phyloP scores from a whole-genome alignment of 2,329 filamentous ascomycete genomes.

The Venturia oleaginea region DNA sequence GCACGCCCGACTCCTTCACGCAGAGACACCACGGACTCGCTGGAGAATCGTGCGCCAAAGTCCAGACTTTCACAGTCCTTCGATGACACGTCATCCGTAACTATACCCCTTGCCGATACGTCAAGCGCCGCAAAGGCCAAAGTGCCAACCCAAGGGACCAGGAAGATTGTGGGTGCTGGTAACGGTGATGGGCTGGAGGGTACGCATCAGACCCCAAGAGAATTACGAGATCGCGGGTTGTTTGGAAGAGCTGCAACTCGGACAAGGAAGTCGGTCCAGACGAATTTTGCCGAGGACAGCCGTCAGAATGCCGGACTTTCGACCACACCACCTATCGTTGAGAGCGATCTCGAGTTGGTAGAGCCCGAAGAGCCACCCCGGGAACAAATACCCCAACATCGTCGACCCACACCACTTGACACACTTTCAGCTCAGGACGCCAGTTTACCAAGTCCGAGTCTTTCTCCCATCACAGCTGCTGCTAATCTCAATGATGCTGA shows the following conservation, averaged over 20 bases:
- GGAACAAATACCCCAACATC: slow-evolving; percentile 10
- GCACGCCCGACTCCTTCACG: slow-evolving; percentile 25
- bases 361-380: slow-evolving; percentile 32
- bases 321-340: slow-evolving; percentile 55
- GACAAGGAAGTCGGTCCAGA: not conserved
- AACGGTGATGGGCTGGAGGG: slow-evolving; percentile 22
- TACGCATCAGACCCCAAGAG: not conserved
- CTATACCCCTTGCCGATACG: slow-evolving; percentile 29
- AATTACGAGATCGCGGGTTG: not conserved
- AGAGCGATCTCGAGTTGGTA: slow-evolving; percentile 57
- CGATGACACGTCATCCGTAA: slow-evolving; percentile 25
- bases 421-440: slow-evolving; percentile 73
- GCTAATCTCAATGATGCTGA: slow-evolving; percentile 37
- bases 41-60: slow-evolving; percentile 9
- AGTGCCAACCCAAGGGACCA: slow-evolving; percentile 4
- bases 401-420: slow-evolving; percentile 48
- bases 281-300: not conserved
- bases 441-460: slow-evolving; percentile 84
- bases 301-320: not conserved
- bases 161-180: slow-evolving; percentile 29
- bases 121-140: slow-evolving; percentile 19
- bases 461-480: slow-evolving; percentile 81
- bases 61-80: slow-evolving; percentile 15
- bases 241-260: not conserved
- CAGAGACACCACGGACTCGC: slow-evolving; percentile 10